Base-by-base conservation (phyloP, 228 moss, liverwort and hornwort species). In the Sphagnum fallax region DNA sequence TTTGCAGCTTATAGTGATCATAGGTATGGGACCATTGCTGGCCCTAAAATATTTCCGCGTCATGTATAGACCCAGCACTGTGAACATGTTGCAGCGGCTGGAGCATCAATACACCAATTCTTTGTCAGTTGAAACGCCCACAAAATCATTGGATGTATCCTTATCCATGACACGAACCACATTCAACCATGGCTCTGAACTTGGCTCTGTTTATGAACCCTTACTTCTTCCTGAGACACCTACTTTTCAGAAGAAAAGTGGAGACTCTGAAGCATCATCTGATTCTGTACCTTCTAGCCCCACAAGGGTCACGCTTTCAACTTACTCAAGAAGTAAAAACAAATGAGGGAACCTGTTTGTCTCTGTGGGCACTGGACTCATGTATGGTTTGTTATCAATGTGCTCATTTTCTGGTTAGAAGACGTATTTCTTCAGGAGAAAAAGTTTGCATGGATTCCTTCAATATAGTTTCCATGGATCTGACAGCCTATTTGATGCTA, bases 1-100 rank as follows among this genome's bases (percentile, higher is more conserved):
- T 73, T 62, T 65, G 75, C 92, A 94, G 92, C 84, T 98, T 8
- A 93, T 88, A 6, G 80, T 86, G 49, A 74, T 87, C 18, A 61
- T 78, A 61, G 98, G 98, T 61, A 94, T 98, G 86, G 98, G 90
- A 73, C 98, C 98, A 49, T 72, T 98, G 71, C 69, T 74, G 59
- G 98, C 94, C 50, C 77, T 90, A 58, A 98, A 98, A 68, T 94
- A 79, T 64, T 92, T 90, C 62, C 87, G 86, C 47, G 87, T 88
- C 64, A 74, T 89, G 11, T 92, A 94, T 73, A 81, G 75, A 63
- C 92, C 98, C 57, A 98, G 82, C 77, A 89, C 93, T 49, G 84
- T 94, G 71, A 89, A 92, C 50, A 75, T 83, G 47, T 82, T 98
- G 79, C 98, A 98, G 81, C 76, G 81, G 69, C 65, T 88, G 16